phyloP scores from a whole-genome alignment of 345 rosid species.

The Kandelia obovata region DNA sequence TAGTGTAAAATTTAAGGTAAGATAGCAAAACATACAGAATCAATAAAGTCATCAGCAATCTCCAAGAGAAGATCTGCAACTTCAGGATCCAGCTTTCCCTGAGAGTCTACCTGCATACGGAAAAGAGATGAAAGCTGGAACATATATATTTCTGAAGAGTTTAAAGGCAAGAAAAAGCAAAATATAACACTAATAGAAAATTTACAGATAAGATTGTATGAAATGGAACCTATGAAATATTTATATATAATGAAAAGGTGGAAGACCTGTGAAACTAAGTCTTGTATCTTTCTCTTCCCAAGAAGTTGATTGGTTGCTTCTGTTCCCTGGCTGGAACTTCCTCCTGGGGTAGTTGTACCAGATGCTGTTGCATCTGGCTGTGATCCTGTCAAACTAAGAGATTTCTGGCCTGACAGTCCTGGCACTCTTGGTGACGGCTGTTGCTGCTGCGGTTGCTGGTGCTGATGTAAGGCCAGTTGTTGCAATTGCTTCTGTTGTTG shows the following conservation, averaged over 20 bases:
- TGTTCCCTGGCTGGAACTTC: conserved; percentile 99
- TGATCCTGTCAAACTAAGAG: conserved; percentile 90
- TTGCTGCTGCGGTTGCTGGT: conserved; percentile 38
- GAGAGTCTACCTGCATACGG: conserved; percentile 68
- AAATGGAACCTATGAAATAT: too few relatives aligned
- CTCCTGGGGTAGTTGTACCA: conserved; percentile 92
- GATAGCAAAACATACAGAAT: conserved; percentile 61
- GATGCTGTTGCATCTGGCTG: conserved; percentile 98
- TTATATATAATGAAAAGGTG: background rate
- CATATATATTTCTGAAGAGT: conserved; percentile 3
- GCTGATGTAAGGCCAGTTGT: conserved; percentile 27
- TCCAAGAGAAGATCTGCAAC: conserved; percentile 96
- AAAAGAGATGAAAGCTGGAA: conserved; percentile 16
- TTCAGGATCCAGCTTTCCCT: conserved; percentile 68
- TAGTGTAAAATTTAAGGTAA: conserved; percentile 5
- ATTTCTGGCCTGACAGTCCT: conserved; percentile 69
- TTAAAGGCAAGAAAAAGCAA: background rate
- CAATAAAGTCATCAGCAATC: conserved; percentile 89
- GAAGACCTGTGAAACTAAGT: conserved; percentile 89
- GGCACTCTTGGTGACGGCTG: conserved; percentile 67
- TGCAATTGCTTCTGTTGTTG: conserved; percentile 34
- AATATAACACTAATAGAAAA: background rate
- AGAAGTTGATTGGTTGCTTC: conserved; percentile 95
- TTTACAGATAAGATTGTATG: background rate
- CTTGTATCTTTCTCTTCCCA: conserved; percentile 98